phyloP scores from a whole-genome alignment of 352 stramenopile genomes.

The Nothophytophthora sp. region DNA sequence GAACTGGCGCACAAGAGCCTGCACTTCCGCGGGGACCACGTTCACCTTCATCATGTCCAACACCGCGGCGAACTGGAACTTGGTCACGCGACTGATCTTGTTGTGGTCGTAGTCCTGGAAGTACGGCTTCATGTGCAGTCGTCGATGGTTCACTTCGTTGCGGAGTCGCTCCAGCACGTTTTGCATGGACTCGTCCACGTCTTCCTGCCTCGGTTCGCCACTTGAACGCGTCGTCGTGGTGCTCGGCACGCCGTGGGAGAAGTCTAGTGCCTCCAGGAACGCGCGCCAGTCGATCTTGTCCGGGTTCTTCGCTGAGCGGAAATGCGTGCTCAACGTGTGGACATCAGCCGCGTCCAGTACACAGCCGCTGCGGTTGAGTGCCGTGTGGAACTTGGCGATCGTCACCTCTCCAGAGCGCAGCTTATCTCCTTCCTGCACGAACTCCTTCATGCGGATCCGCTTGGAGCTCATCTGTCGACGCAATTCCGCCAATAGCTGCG shows the following conservation, averaged over 20 bases:
- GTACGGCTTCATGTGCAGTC: constrained; percentile 86
- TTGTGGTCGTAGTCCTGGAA: constrained; percentile 89
- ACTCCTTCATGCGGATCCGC: constrained; percentile 84
- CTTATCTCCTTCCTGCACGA: constrained; percentile 79
- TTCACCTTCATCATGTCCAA: constrained; percentile 84
- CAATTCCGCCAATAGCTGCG: constrained; percentile 56
- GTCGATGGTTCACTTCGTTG: constrained; percentile 58
- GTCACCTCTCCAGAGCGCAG: constrained; percentile 81
- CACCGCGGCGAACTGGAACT: constrained; percentile 82
- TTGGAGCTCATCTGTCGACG: constrained; percentile 60
- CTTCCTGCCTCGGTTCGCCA: constrained; percentile 1
- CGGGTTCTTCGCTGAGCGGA: constrained; percentile 50
- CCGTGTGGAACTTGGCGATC: constrained; percentile 85
- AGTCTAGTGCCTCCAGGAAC: constrained; percentile 67
- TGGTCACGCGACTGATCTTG: constrained; percentile 67
- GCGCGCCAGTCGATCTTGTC: constrained; percentile 84
- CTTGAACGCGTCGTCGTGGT: not conserved
- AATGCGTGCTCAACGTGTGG: constrained; percentile 60
- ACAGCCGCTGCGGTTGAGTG: constrained; percentile 78
- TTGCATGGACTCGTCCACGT: constrained; percentile 25
- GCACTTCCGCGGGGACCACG: constrained; percentile 49
- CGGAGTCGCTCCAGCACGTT: constrained; percentile 47
- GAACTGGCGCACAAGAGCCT: constrained; percentile 55
- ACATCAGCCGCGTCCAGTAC: constrained; percentile 68
- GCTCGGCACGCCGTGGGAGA: constrained; percentile 23